These are phyloP conservation scores for Drosera capensis DNA, from an alignment of 148 eudicot species.

Conservation along the genomic window DNA sequence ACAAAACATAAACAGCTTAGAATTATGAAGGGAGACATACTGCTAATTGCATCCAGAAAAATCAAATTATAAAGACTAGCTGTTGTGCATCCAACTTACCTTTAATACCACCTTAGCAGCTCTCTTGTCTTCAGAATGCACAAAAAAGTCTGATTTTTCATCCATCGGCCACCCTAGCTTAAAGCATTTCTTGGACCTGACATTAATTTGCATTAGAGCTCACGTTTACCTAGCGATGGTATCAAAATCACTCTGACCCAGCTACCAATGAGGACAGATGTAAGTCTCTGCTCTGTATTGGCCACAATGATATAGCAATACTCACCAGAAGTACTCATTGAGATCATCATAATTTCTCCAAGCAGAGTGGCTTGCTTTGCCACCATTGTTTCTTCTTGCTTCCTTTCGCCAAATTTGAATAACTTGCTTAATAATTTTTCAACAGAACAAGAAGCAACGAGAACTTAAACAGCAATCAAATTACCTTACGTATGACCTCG, in stretches of 20 bases:
- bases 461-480: not conserved
- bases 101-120: slow-evolving; percentile 22
- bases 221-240: too few relatives aligned
- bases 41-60: not conserved
- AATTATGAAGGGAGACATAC: too few relatives aligned
- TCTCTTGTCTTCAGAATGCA: slow-evolving; percentile 29
- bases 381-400: slow-evolving; percentile 60
- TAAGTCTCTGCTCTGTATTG: too few relatives aligned
- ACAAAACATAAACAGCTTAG: too few relatives aligned
- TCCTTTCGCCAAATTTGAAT: slow-evolving; percentile 31
- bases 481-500: slow-evolving; percentile 73
- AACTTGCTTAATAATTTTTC: not conserved
- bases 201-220: too few relatives aligned
- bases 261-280: too few relatives aligned
- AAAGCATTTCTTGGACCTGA: slow-evolving; percentile 77
- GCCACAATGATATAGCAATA: slow-evolving; percentile 2
- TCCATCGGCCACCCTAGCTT: slow-evolving; percentile 92
- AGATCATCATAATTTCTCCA: slow-evolving; percentile 98
- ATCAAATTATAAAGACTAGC: slow-evolving; percentile 1
- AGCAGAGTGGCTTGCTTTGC: slow-evolving; percentile 93
- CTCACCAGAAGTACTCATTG: slow-evolving; percentile 96
- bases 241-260: too few relatives aligned
- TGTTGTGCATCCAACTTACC: too few relatives aligned
- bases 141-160: slow-evolving; percentile 61
- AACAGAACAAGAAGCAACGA: slow-evolving; percentile 1